Conservation (phyloP, 306 rosid species). For the Senna tora region DNA sequence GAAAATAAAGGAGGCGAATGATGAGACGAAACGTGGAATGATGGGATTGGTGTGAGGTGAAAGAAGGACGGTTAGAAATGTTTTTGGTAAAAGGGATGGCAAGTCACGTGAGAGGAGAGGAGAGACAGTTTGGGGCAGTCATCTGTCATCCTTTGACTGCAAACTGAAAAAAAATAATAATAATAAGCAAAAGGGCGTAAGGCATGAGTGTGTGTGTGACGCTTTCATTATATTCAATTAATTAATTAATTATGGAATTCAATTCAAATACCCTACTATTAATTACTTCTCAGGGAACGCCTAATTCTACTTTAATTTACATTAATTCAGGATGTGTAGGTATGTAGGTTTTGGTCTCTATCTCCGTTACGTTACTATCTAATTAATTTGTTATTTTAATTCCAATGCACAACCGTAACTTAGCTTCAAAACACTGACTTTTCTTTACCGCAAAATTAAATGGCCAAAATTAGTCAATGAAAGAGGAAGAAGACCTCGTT, state of each 20-base stretch:
- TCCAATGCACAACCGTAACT: constrained; percentile 32
- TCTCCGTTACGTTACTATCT: constrained; percentile 21
- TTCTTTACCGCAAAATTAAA: no score
- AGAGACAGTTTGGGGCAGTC: constrained; percentile 55
- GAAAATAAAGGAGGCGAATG: constrained; percentile 20
- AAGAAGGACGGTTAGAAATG: background rate
- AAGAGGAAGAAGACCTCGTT: no score
- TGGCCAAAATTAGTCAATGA: no score
- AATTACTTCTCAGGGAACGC: constrained; percentile 33
- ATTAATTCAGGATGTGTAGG: no score
- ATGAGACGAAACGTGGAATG: constrained; percentile 40
- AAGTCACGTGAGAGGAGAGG: constrained; percentile 68
- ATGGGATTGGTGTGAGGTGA: background rate
- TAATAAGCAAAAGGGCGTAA: background rate
- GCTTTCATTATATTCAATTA: background rate
- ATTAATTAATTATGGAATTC: background rate
- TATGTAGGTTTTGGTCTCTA: background rate
- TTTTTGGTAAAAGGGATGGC: background rate
- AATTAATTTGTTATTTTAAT: constrained; percentile 32
- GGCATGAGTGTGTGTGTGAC: background rate
- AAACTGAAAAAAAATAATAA: constrained; percentile 18
- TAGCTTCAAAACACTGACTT: no score
- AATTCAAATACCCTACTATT: constrained; percentile 33
- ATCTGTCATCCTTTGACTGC: constrained; percentile 65
- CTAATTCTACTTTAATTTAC: background rate